Base-by-base conservation (phyloP, 1,139 yeast genomes). In the Arxiozyma telluris region DNA sequence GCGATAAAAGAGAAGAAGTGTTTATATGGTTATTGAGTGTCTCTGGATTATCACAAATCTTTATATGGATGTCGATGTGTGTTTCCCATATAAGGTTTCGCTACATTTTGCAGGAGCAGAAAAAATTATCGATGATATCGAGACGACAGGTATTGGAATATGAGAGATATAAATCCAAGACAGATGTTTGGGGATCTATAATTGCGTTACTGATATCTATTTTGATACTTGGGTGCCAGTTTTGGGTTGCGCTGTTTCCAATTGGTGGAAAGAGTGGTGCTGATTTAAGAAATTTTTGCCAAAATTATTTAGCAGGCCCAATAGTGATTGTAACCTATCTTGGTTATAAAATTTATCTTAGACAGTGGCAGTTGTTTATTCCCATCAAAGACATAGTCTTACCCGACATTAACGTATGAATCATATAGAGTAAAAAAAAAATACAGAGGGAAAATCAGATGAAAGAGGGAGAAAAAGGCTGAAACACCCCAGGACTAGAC, bases 221-320 rank as follows among this genome's bases (percentile, higher is more conserved):
- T 45, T 74, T 83, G 58, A 82, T 87, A 54, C 72, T 89, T 55
- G 71, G 81, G 56, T 87, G 89, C 39, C 94, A 87, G 73, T 82
- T 85, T 71, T 83, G 89, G 88, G 75, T 82, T 51, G 88, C 90
- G 2, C 71, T 85, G 52, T 83, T 73, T 72, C 93, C 93, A 53
- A 66, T 84, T 55, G 84, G 83, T n/a, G 59, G 58, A 17, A 48
- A 54, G 18, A 79, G 71, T 8, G 52, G 61, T 38, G 76, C 83
- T 51, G 72, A 71, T 66, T 83, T 84, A 67, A 41, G 58, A 60
- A 21, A 60, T 55, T 59, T 81, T 79, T 81, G 81, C 72, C 70
- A 72, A 66, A 65, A 73, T 44, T 80, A 80, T 64, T 66, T 81
- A 59, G 80, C 83, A 52, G 74, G 74, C 22, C 77, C 78, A 18